Base-by-base conservation (phyloP, 2,329 filamentous ascomycete species). In the Beauveria rudraprayagi region DNA sequence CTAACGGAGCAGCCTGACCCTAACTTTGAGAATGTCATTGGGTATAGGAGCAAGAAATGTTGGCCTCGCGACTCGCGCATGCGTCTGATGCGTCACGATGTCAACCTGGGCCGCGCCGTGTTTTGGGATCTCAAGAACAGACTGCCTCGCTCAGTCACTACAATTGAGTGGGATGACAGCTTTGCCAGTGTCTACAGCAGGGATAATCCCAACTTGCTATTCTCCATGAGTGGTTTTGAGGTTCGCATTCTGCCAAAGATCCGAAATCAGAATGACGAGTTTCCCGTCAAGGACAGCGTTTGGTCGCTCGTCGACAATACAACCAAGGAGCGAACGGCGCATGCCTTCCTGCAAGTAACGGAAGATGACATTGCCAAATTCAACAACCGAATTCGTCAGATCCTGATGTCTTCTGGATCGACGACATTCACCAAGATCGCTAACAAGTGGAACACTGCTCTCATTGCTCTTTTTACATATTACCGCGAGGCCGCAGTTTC, bases 71-170 rank as follows among this genome's bases (percentile, higher is more conserved):
- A 99, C 72, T 97, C 92, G 26, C 86, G 94, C 56, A 99, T 99
- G 95, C 88, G 95, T 51, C 77, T 99, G 68, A 99, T 99, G 94
- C 87, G 94, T 65, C 94, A 99, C 74, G 94, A 99, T 76, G 95
- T 99, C 66, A 97, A 99, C 68, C 86, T 99, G 47, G 94, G 95
- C 47, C 88, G 95, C 63, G 95, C 95, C 62, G 94, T 97, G 1
- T 99, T 99, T 78, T 99, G 94, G 94, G 93, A 99, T 71, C 76
- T 99, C 73, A 97, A 99, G 83, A 99, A 99, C 74, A 87, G 94
- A 46, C 80, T 99, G 61, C 95, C 94, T 26, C 85, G 94, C 67
- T 97, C 92, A 2, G 87, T 99, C 50, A 99, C 94, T 0, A 99
- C 94, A 0, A 95, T 99, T 62, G 94, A 99, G 66, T 99, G 94